phyloP scores from a whole-genome alignment of 257 asterid genomes.

The Avicennia marina region DNA sequence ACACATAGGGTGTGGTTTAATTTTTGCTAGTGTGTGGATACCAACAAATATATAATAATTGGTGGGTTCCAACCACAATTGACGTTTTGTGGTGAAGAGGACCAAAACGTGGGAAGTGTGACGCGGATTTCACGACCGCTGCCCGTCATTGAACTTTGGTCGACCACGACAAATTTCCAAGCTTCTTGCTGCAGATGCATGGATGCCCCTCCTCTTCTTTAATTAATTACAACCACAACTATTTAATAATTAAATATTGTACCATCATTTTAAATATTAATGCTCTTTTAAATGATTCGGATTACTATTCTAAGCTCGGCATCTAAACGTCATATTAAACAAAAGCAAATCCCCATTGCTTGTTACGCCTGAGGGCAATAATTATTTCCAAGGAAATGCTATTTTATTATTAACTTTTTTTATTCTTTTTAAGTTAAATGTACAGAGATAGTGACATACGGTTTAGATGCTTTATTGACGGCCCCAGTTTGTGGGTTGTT shows the following conservation, averaged over 20 bases:
- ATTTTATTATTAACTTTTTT: too few species aligned
- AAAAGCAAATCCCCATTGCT: background rate
- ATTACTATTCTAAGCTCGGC: too few species aligned
- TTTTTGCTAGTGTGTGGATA: background rate
- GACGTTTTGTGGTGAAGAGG: constrained; percentile 4
- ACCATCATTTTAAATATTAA: background rate
- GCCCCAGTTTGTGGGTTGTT: too few species aligned
- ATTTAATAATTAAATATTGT: background rate
- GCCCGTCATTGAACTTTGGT: constrained; percentile 6
- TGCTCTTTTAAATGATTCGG: background rate
- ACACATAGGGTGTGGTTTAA: too few species aligned
- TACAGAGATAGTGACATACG: too few species aligned
- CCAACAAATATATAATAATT: too few species aligned
- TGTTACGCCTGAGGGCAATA: too few species aligned
- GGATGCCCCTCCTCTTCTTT: background rate
- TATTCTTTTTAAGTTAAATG: too few species aligned
- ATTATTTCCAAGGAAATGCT: too few species aligned
- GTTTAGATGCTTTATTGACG: too few species aligned
- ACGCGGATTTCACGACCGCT: constrained; percentile 26
- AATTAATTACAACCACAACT: background rate
- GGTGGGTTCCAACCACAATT: background rate
- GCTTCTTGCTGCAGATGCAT: constrained; percentile 26
- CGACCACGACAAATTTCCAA: constrained; percentile 20
- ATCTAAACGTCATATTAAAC: background rate
- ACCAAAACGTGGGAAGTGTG: constrained; percentile 10